A percentile compares a stretch with the other conserved stretches of the same genome.
Conservation (phyloP, 192 early-diverging fungal genomes). For the Dissophora globulifera region DNA sequence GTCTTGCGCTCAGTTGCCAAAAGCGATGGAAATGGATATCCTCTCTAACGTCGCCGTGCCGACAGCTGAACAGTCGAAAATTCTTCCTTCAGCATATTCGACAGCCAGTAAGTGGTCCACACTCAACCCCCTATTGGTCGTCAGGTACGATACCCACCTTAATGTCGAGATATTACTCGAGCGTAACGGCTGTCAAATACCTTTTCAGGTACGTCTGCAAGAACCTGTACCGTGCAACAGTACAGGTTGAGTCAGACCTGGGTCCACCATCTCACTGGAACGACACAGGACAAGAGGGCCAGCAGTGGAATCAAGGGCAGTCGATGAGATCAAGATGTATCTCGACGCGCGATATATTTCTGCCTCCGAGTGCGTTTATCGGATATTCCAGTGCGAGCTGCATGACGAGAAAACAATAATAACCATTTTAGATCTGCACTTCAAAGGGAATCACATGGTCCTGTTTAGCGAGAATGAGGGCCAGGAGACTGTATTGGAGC, state of each 20-base stretch:
- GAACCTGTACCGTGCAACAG: conserved; percentile 27
- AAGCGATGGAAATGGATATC: conserved; percentile 30
- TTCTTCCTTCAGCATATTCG: neutral
- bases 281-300: neutral
- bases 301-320: neutral
- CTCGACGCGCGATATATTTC: conserved; percentile 23
- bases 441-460: conserved; percentile 12
- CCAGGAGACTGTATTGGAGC: conserved; percentile 3
- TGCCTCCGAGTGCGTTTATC: conserved; percentile 38
- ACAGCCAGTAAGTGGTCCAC: conserved; percentile 50
- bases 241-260: neutral
- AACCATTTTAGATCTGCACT: conserved; percentile 23
- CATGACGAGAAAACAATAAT: conserved; percentile 26
- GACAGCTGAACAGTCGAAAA: neutral
- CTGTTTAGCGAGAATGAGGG: conserved; percentile 8
- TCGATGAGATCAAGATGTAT: conserved; percentile 10
- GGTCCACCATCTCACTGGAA: neutral
- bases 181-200: conserved; percentile 43
- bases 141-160: conserved; percentile 49
- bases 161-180: conserved; percentile 51
- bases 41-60: conserved; percentile 19
- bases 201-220: conserved; percentile 56
- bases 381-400: conserved; percentile 37
- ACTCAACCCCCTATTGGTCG: conserved; percentile 33
- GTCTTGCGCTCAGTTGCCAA: conserved; percentile 4